Evolutionary conservation across 257 asterid genomes (phyloP).

Genomic region (Solanum medicagineum): DNA sequence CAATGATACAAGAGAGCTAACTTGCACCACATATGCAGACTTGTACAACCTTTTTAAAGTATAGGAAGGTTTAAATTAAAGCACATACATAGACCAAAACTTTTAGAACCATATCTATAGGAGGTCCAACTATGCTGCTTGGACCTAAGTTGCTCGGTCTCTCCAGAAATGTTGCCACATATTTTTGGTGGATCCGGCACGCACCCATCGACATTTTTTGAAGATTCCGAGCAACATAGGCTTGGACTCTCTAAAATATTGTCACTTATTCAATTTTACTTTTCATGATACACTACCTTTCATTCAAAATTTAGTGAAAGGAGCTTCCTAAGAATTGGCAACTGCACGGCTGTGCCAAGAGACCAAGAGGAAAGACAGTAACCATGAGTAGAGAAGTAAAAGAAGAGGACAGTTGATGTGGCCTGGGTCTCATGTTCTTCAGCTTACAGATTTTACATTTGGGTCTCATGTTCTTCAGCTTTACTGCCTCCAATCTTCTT

Average conservation of each 20-base stretch:
- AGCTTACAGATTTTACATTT: slow-evolving; percentile 64
- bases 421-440: slow-evolving; percentile 30
- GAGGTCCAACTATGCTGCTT: not conserved
- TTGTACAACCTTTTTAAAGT: not conserved
- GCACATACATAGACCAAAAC: not conserved
- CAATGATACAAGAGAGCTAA: not conserved
- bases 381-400: not conserved
- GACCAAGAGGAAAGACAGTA: not conserved
- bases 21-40: not conserved
- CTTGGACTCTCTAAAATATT: too few relatives aligned
- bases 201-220: not conserved
- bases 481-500: slow-evolving; percentile 76
- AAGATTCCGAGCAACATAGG: not conserved
- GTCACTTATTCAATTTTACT: too few relatives aligned
- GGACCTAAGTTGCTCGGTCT: not conserved
- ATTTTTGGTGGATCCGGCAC: not conserved
- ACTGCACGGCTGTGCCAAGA: not conserved
- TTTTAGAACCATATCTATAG: not conserved
- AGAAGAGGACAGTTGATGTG: slow-evolving; percentile 47
- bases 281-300: too few relatives aligned
- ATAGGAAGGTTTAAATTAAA: not conserved
- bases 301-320: not conserved
- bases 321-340: not conserved
- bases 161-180: not conserved
- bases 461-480: slow-evolving; percentile 69